Evolutionary conservation across 129 eudicot species (phyloP).

Genomic region (Escallonia herrerae): DNA sequence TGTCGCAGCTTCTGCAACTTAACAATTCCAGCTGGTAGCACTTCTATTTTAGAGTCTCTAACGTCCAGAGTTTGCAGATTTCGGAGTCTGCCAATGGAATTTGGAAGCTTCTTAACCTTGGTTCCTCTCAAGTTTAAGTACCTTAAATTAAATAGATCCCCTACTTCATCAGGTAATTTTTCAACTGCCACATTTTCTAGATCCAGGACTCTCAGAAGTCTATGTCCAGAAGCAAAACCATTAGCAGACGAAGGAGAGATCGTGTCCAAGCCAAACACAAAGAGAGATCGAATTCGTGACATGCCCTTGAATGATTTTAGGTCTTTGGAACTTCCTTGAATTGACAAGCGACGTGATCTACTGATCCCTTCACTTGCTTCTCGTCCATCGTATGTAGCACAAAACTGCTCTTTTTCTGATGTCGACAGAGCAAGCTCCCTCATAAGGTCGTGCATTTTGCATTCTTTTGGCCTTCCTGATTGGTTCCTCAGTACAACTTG

Average conservation of each 20-base stretch:
- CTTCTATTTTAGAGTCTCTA: background rate
- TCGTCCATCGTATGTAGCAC: background rate
- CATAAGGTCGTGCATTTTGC: conserved; percentile 20
- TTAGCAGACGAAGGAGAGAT: no score
- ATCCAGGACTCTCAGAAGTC: background rate
- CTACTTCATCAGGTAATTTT: background rate
- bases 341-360: background rate
- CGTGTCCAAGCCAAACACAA: background rate
- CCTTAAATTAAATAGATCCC: conserved; percentile 10
- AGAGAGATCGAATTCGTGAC: background rate
- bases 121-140: conserved; percentile 1
- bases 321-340: background rate
- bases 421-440: conserved; percentile 18
- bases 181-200: background rate
- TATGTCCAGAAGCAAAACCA: background rate
- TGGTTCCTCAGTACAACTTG: background rate
- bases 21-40: conserved; percentile 9
- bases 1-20: conserved; percentile 11
- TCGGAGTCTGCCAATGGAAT: background rate
- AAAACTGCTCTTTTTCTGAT: background rate
- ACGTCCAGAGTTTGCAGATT: conserved; percentile 11
- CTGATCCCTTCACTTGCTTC: background rate
- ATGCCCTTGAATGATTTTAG: background rate
- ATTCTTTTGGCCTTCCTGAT: background rate
- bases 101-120: conserved; percentile 6